These are phyloP conservation scores for Thalassiosira livingstoniorum DNA, from an alignment of 352 stramenopile genomes.

Conservation along the genomic window DNA sequence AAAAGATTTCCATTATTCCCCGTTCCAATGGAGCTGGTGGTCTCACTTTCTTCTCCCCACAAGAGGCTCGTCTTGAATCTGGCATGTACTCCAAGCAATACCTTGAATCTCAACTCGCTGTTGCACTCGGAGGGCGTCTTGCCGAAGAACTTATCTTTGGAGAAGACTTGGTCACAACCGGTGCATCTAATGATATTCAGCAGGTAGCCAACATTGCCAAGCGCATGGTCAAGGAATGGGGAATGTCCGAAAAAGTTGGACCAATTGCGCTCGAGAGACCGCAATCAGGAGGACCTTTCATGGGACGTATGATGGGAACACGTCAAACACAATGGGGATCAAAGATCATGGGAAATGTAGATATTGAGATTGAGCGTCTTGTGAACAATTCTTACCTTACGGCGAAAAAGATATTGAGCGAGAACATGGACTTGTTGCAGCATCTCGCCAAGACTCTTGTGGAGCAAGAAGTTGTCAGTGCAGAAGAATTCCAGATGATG, in stretches of 20 bases:
- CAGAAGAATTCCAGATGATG: conserved; percentile 87
- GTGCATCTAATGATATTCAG: conserved; percentile 87
- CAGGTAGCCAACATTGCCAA: conserved; percentile 86
- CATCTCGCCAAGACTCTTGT: conserved; percentile 84
- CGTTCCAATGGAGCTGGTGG: conserved; percentile 87
- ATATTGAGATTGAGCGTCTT: conserved; percentile 86
- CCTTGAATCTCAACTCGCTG: conserved; percentile 84
- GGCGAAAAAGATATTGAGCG: conserved; percentile 86
- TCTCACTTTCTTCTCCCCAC: conserved; percentile 87
- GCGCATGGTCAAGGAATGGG: conserved; percentile 86
- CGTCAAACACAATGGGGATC: conserved; percentile 76
- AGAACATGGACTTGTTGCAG: conserved; percentile 86
- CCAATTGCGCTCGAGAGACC: conserved; percentile 70
- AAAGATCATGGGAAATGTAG: conserved; percentile 76
- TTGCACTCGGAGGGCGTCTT: conserved; percentile 84
- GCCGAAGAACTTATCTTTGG: conserved; percentile 87
- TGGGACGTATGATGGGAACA: conserved; percentile 70
- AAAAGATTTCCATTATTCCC: conserved; percentile 89
- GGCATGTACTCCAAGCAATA: conserved; percentile 87
- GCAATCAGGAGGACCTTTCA: conserved; percentile 72
- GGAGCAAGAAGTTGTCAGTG: conserved; percentile 87
- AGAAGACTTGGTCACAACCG: conserved; percentile 84
- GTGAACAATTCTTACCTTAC: conserved; percentile 88
- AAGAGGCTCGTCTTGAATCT: conserved; percentile 85
- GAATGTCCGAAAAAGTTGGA: conserved; percentile 83